Evolutionary conservation across 2,329 filamentous ascomycete genomes (phyloP), one percentile per base, ranked within the genome.

Genomic region (Fusarium aywerte): DNA sequence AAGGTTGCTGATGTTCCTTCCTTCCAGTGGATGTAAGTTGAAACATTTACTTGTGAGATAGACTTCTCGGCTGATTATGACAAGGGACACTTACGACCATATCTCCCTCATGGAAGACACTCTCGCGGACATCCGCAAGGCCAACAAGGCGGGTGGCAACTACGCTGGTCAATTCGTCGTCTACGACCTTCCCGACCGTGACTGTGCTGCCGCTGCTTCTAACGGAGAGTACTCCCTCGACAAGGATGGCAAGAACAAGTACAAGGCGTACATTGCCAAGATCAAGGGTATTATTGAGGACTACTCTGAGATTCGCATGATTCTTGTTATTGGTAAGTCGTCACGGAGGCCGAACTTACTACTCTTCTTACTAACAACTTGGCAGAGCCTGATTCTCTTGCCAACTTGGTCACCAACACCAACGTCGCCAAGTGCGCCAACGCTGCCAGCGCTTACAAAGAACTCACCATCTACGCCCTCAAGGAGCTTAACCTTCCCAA

Each of bases 151-250:
- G 32, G 77, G 77, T 10, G 74, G 66, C 23, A 77, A 78, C 49
- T 82, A 84, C 58, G 82, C 80, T 12, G 84, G 80, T 7, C 79
- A 82, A 48, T 80, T 87, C 42, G 85, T 87, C 51, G 81, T 88
- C 55, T 87, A 87, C 72, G 81, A 87, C 74, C 80, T 87, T 4
- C 85, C 85, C 13, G 84, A 86, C 71, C 83, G 85, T 73, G 85
- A 87, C 77, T 88, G 85, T 69, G 81, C 84, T 27, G 85, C 85
- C 5, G 80, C 81, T 10, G 85, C 85, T 13, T 86, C 84, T 68
- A 87, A 87, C 70, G 85, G 85, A 73, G 85, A 87, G 74, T 84
- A 81, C 60, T 75, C 80, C 7, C 80, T 87, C 32, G 81, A 80
- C 40, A 76, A 85, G 55, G 80, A 80, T n/a, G 83, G 85, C 53